Evolutionary conservation across 768 basidiomycete genomes (phyloP), one percentile per base, ranked within the genome.

Genomic region (Gymnopilus junonius): DNA sequence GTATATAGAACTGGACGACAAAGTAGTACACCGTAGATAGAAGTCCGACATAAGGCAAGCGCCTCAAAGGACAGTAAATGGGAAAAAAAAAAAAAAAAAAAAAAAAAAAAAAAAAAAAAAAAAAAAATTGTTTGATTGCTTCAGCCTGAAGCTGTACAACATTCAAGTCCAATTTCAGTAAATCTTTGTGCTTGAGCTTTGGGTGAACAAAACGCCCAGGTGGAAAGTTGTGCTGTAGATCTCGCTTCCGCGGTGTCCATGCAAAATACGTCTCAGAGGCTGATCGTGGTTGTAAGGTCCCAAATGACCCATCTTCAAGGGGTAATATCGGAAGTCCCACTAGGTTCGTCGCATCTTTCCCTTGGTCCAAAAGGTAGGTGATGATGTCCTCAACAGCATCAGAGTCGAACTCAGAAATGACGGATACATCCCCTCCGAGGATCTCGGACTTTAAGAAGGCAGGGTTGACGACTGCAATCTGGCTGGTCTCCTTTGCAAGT

Each of bases 291-390:
- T 71, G 60, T 8, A 82, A 69, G 2, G 61, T 63, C 1, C 69
- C 75, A 46, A 76, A 76, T 0, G 61, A 70, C 6, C 69, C 75
- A 60, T 80, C 65, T 20, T 75, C 71, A n/a, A 82, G 69, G 5
- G 78, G 80, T 1, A 83, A 59, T 2, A 83, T 70, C 1, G 70
- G 67, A 45, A 82, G 70, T 0, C 70, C 79, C 34, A 66, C 23
- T 12, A 78, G 58, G 46, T 67, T 59, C 4, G 65, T 58, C 4
- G 63, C 32, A n/a, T 55, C 48, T 17, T 61, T 50, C 14, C 57
- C 63, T 1, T 32, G 55, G 23, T 58, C 39, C 12, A 60, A 53
- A 11, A 81, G 68, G 56, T 73, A 80, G 1, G 11, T 31, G 25
- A 78, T 64, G 4, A 79, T 43, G 4, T 68, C 63, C 14, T 70